phyloP scores from a whole-genome alignment of 1,139 yeast species.

The Candida tropicalis region DNA sequence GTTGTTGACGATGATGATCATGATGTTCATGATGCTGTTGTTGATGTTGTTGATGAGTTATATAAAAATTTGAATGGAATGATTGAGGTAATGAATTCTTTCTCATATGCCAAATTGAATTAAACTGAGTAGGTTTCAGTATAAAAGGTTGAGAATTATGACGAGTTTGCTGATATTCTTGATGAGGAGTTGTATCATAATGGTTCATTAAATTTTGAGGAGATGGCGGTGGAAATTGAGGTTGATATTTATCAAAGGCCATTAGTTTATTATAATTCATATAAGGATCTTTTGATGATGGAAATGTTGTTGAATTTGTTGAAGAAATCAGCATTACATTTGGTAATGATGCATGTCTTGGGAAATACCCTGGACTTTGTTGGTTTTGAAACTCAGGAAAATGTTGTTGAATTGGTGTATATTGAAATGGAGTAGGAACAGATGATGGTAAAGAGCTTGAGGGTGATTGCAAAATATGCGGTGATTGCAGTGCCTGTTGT shows the following conservation, averaged over 20 bases:
- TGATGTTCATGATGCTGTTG: background rate
- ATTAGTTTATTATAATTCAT: background rate
- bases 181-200: too few species aligned
- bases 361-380: background rate
- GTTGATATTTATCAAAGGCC: background rate
- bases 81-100: background rate
- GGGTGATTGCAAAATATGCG: conserved; percentile 1
- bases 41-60: background rate
- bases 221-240: background rate
- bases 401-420: background rate
- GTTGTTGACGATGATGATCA: too few species aligned
- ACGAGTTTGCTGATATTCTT: background rate
- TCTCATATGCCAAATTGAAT: background rate
- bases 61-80: background rate
- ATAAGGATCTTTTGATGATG: background rate
- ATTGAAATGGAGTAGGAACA: background rate
- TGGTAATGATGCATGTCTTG: background rate
- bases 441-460: background rate
- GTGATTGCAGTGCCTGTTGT: background rate
- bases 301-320: background rate
- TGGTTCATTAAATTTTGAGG: too few species aligned
- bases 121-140: background rate
- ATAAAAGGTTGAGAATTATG: background rate
- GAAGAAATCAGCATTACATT: background rate
- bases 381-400: background rate